Evolutionary conservation across 805 yeast species (phyloP).

Genomic region (Kazachstania kunashirensis): DNA sequence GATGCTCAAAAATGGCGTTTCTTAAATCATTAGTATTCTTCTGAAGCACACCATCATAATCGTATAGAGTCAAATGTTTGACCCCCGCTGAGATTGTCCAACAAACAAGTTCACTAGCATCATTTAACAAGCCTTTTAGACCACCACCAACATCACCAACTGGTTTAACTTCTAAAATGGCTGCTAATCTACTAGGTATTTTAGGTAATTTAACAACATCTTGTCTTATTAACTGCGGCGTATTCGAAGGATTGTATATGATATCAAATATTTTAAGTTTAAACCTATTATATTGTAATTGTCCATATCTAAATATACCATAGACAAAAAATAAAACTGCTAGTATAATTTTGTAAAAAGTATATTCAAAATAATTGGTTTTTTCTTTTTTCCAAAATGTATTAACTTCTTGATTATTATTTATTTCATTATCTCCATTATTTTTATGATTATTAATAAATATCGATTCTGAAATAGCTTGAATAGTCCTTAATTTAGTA

Average conservation of each 20-base stretch:
- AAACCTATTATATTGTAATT: constrained; percentile 42
- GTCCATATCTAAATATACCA: constrained; percentile 44
- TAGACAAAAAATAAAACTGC: constrained; percentile 45
- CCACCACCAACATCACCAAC: constrained; percentile 89
- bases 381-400: constrained; percentile 12
- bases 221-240: constrained; percentile 78
- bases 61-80: constrained; percentile 62
- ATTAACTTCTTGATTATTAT: constrained; percentile 1
- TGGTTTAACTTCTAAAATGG: constrained; percentile 61
- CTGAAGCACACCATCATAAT: constrained; percentile 61
- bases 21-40: constrained; percentile 46
- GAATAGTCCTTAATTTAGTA: constrained; percentile 12
- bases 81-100: constrained; percentile 93
- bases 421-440: background rate
- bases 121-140: constrained; percentile 65
- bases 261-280: constrained; percentile 49
- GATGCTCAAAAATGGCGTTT: constrained; percentile 45
- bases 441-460: constrained; percentile 6
- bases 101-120: constrained; percentile 65
- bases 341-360: constrained; percentile 40
- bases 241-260: constrained; percentile 59
- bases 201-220: constrained; percentile 68
- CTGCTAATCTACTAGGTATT: constrained; percentile 68
- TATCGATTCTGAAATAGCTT: constrained; percentile 16
- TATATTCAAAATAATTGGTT: constrained; percentile 14